These are phyloP conservation scores for Arthrinium phaeospermum DNA, from an alignment of 2,329 filamentous ascomycete genomes.

Conservation along the genomic window DNA sequence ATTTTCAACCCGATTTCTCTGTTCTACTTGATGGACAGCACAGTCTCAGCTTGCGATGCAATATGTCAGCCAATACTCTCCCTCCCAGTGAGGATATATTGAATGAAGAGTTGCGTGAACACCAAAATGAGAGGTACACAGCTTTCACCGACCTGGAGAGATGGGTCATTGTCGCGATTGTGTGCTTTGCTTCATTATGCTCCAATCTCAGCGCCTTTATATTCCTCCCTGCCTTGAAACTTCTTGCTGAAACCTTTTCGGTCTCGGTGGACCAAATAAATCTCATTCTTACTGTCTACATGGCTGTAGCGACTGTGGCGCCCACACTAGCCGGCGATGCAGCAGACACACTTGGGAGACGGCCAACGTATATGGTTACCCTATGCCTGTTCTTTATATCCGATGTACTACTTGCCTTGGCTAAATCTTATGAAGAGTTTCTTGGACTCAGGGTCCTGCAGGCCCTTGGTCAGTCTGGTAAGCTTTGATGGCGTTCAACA, in stretches of 20 bases:
- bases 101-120: not conserved
- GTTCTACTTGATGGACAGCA: not conserved
- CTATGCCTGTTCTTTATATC: conserved; percentile 21
- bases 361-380: conserved; percentile 21
- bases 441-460: conserved; percentile 23
- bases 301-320: conserved; percentile 23
- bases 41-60: not conserved
- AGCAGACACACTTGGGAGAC: conserved; percentile 26
- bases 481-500: not conserved
- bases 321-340: conserved; percentile 25
- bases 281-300: conserved; percentile 27
- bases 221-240: conserved; percentile 10
- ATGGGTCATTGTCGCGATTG: conserved; percentile 1
- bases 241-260: conserved; percentile 6
- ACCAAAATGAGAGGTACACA: not conserved
- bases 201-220: conserved; percentile 6
- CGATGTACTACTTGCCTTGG: conserved; percentile 19
- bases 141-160: not conserved
- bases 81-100: not conserved
- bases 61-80: not conserved
- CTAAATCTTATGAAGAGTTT: conserved; percentile 13
- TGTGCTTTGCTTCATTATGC: not conserved
- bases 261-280: conserved; percentile 25
- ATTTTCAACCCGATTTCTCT: not conserved
- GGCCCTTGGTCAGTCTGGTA: conserved; percentile 22